Base-by-base conservation (phyloP, 495 filamentous ascomycete species). In the Pseudoneurospora amorphoporcata region DNA sequence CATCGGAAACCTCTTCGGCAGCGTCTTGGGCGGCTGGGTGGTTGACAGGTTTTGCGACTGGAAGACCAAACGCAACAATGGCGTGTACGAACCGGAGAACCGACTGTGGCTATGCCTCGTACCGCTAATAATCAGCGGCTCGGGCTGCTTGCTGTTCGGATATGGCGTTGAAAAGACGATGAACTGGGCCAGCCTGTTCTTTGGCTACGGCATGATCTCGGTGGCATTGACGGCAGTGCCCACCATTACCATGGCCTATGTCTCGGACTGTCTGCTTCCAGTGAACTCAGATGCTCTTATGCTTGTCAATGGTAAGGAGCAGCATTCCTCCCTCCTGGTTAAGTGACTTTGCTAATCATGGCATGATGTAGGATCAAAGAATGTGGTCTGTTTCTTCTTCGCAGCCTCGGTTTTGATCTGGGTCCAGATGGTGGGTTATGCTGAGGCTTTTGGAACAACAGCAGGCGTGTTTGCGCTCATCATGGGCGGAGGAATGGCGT, bases 61-160 rank as follows among this genome's bases (percentile, higher is more conserved):
- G 81, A 76, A 82, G 76, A 81, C 85, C 7, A 77, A 81, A 23
- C 79, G 79, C 39, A 87, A 88, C 74, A 79, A 82, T 16, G 85
- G 83, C 29, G 78, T 86, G 41, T 88, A 84, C 71, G 86, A 88
- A 75, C 87, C 86, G 6, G 86, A 87, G 76, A 84, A 83, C 73
- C 82, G 87, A n/a, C 80, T 88, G 47, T 78, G 86, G 39, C 81
- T 87, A 23, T 81, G 85, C 53, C 75, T 81, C 47, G 83, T 83
- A 40, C 80, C 81, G 6, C 70, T 83, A 39, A 69, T 82, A 2
- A 77, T 83, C 69, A 82, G 80, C 0, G 81, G 79, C 0, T 78
- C 79, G 1, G 82, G 80, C 19, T 82, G 81, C 53, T 74, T 83
- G 39, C 70, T 82, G 12, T 83, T 83, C 69, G 81, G 82, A 16